phyloP scores from a whole-genome alignment of 768 basidiomycete genomes.

The Phylloporus sp. region DNA sequence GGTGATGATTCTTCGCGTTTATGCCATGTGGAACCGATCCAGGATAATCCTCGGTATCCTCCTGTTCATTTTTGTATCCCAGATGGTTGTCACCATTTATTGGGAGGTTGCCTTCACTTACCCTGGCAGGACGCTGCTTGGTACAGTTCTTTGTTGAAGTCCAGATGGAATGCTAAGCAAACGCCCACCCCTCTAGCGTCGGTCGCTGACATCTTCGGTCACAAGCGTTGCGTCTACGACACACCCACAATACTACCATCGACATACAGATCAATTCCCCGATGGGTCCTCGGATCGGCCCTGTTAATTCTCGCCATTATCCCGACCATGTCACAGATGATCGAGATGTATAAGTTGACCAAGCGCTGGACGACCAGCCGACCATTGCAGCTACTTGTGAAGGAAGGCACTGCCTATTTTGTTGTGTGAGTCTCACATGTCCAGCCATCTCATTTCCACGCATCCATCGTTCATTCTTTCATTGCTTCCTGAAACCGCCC shows the following conservation, averaged over 20 bases:
- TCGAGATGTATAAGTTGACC: slow-evolving; percentile 6
- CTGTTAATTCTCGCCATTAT: slow-evolving; percentile 4
- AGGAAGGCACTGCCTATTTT: slow-evolving; percentile 15
- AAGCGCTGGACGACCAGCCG: slow-evolving; percentile 7
- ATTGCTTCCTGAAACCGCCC: background rate
- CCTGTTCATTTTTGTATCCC: background rate
- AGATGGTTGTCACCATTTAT: background rate
- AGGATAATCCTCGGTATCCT: slow-evolving; percentile 4
- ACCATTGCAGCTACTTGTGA: slow-evolving; percentile 1
- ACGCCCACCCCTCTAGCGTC: background rate
- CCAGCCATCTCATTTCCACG: background rate
- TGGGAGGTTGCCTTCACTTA: background rate
- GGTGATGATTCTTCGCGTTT: slow-evolving; percentile 18
- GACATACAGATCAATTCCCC: slow-evolving; percentile 7
- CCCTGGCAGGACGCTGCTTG: background rate
- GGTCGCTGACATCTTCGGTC: background rate
- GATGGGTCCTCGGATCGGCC: background rate
- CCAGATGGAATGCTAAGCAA: background rate
- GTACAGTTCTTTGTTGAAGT: background rate
- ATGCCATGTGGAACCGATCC: slow-evolving; percentile 13
- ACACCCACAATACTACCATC: background rate
- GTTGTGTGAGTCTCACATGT: slow-evolving; percentile 4
- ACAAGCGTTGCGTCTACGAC: background rate
- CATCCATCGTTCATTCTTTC: background rate
- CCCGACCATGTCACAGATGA: background rate